Percentiles rank a stretch among this genome's conserved stretches.
Evolutionary conservation across 768 basidiomycete species (phyloP).

Genomic region (Arthromyces matolae): DNA sequence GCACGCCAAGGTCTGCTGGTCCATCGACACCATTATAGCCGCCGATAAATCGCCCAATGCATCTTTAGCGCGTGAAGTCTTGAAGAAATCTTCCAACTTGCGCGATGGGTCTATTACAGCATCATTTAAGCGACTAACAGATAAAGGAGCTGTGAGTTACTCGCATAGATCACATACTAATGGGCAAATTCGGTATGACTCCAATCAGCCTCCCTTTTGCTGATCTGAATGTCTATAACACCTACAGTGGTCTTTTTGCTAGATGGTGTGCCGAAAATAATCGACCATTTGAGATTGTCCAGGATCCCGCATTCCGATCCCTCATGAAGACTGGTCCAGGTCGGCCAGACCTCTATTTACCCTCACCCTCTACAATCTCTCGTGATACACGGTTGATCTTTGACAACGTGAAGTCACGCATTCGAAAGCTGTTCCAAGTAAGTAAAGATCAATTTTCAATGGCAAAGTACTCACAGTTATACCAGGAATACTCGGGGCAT

Average conservation of each 20-base stretch:
- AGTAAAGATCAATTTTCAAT: neutral
- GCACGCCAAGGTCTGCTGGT: conserved; percentile 28
- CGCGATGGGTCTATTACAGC: no score
- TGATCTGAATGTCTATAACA: no score
- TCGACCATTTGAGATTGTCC: neutral
- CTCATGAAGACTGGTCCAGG: neutral
- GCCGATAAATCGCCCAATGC: conserved; percentile 12
- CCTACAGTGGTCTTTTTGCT: neutral
- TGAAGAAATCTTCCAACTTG: neutral
- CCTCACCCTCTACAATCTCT: neutral
- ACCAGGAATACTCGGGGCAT: conserved; percentile 3
- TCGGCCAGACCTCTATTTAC: neutral
- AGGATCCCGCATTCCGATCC: neutral
- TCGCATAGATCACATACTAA: no score
- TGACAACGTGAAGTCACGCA: neutral
- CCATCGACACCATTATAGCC: conserved; percentile 20
- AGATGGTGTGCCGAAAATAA: neutral
- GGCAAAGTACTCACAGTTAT: neutral
- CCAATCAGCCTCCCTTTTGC: no score
- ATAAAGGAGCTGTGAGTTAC: no score
- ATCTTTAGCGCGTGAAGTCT: neutral
- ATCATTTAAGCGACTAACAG: neutral
- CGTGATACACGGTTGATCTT: neutral
- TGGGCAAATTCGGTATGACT: no score
- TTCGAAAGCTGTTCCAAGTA: neutral